Evolutionary conservation across 148 eudicot species (phyloP).

Genomic region (Rhododendron henanense): DNA sequence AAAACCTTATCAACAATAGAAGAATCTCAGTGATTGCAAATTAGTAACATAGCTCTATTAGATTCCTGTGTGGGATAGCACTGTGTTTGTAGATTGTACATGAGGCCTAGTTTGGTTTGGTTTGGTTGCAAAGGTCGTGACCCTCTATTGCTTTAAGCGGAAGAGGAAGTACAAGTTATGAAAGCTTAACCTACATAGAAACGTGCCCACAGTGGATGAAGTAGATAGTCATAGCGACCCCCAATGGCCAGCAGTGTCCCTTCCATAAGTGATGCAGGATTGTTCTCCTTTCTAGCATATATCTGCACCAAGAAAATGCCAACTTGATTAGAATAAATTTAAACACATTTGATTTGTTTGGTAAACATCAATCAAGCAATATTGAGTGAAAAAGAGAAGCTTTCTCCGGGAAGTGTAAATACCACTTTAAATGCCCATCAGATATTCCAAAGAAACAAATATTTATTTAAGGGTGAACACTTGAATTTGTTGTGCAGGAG

Average conservation of each 20-base stretch:
- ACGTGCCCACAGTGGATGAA: slow-evolving; percentile 51
- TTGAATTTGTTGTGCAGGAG: not conserved
- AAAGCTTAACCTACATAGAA: slow-evolving; percentile 49
- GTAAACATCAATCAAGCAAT: not conserved
- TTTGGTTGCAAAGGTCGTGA: not conserved
- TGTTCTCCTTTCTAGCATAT: slow-evolving; percentile 64
- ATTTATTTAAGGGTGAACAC: not conserved
- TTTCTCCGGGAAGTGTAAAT: not conserved
- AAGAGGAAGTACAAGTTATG: not conserved
- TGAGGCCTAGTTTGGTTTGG: not conserved
- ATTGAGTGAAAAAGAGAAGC: not conserved
- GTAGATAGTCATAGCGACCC: slow-evolving; percentile 83
- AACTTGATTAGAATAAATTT: slow-evolving; percentile 2
- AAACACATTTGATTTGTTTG: not conserved
- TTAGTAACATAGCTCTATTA: not conserved
- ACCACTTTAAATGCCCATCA: not conserved
- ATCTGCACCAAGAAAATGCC: slow-evolving; percentile 40
- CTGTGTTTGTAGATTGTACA: not conserved
- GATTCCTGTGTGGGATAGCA: not conserved
- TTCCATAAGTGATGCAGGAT: slow-evolving; percentile 58
- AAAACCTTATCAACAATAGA: not conserved
- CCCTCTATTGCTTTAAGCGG: not conserved
- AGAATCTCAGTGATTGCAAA: not conserved
- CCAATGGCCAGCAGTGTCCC: slow-evolving; percentile 87
- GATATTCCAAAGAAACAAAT: not conserved